Base-by-base conservation (phyloP, 495 filamentous ascomycete genomes). In the Aspergillus bertholletiae region DNA sequence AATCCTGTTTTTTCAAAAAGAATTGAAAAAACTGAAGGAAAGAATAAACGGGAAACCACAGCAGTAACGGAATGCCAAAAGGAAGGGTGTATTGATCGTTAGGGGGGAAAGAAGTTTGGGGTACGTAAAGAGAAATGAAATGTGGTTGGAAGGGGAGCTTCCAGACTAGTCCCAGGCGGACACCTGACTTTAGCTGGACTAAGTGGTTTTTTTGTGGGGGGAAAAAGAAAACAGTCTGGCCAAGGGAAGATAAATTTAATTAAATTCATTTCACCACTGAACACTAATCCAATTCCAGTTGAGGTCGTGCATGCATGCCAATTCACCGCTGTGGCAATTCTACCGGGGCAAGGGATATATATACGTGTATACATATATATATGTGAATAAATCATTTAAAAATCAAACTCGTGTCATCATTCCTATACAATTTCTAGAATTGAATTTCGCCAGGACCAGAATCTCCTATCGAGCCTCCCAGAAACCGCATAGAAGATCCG, bases 151-250 rank as follows among this genome's bases (percentile, higher is more conserved):
- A 56, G 51, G 52, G 47, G n/a, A 32, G 53, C 49, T 51, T 50
- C 44, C 39, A 51, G 54, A 49, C 46, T 27, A 54, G 50, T 45
- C 53, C n/a, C n/a, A n/a, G n/a, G 54, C 41, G 37, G 37, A 59
- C 60, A 59, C 57, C 56, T 54, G 56, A 54, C 56, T 59, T 58
- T 52, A 55, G n/a, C n/a, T n/a, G n/a, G n/a, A n/a, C n/a, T n/a
- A n/a, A n/a, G n/a, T n/a, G n/a, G 58, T 57, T 49, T 11, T 23
- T 53, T 21, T 53, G 53, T 46, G 61, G 61, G 57, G 47, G 54
- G 28, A 22, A 22, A 8, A 22, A 40, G 27, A 39, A 13, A 40
- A 40, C 37, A 40, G 37, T 40, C 37, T 40, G 37, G 50, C 24
- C 39, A 26, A 17, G n/a, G 8, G 12, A 22, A 15, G 26, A 24